phyloP scores from a whole-genome alignment of 129 eudicot species.

The Silybum marianum region DNA sequence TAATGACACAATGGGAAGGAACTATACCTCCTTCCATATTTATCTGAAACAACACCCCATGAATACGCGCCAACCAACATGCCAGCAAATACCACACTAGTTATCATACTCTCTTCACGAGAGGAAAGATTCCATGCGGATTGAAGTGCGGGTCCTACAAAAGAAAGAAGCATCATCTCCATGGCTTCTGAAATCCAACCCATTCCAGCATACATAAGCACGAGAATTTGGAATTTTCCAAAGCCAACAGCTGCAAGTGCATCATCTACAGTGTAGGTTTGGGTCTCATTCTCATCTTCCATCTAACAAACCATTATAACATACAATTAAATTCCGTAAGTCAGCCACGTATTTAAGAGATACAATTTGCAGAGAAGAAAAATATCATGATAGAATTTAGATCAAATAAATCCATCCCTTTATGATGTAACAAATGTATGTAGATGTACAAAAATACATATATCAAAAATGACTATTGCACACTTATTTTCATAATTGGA shows the following conservation, averaged over 20 bases:
- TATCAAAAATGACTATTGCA: not conserved
- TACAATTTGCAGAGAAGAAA: slow-evolving; percentile 9
- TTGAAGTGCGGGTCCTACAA: slow-evolving; percentile 65
- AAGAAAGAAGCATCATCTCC: slow-evolving; percentile 77
- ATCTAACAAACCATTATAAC: slow-evolving; percentile 36
- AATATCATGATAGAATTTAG: not conserved
- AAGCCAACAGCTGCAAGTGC: slow-evolving; percentile 58
- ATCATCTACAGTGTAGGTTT: slow-evolving; percentile 50
- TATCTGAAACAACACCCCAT: slow-evolving; percentile 66
- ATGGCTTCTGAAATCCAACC: slow-evolving; percentile 69
- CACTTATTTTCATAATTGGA: not conserved
- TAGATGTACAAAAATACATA: slow-evolving; percentile 10
- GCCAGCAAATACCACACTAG: slow-evolving; percentile 63
- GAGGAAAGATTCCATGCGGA: slow-evolving; percentile 59
- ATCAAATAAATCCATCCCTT: not conserved
- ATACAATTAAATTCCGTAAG: not conserved
- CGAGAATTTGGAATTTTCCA: slow-evolving; percentile 54
- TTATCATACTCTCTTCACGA: slow-evolving; percentile 51
- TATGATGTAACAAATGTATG: slow-evolving; percentile 2
- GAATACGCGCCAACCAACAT: slow-evolving; percentile 65
- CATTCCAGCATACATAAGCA: slow-evolving; percentile 66
- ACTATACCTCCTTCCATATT: slow-evolving; percentile 49
- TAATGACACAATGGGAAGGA: not conserved
- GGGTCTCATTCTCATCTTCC: slow-evolving; percentile 51
- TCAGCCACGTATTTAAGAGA: not conserved